Evolutionary conservation across 441 rosid genomes (phyloP), one percentile per base, ranked within the genome.

Genomic region (Aleurites moluccanus): DNA sequence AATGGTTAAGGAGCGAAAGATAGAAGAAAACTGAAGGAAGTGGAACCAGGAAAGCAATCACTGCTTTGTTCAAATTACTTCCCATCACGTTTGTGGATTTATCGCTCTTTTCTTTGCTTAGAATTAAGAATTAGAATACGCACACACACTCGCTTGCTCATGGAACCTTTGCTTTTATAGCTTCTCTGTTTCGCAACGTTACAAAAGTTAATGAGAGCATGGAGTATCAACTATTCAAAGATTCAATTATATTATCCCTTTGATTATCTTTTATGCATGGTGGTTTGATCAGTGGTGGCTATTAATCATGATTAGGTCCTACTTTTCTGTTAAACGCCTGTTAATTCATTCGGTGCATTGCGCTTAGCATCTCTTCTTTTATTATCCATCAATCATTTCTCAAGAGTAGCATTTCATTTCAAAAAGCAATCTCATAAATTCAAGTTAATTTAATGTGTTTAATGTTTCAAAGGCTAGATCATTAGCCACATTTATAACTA

Each of bases 1-100:
- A 64, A 20, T 73, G 81, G 70, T 78, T 80, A 59, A 95, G 90
- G 75, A 95, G 92, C 10, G 81, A 81, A 70, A 88, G 75, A 78
- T 86, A 89, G 82, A 93, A 87, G 71, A 91, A 33, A 38, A 93
- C 75, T 40, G 95, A 95, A 66, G 98, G 99, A 69, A 91, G 83
- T 13, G 99, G 93, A 71, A 82, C 93, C 20, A 91, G 85, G 69
- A 88, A 75, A 75, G 98, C 90, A 4, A 92, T 55, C 50, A 86
- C 75, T 23, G 90, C 92, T 78, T 87, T 90, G 78, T 84, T 83
- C 74, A 89, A 47, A 77, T 88, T 89, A 42, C 89, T 74, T 61
- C 82, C 80, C 97, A 91, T 89, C 2, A 20, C 6, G 65, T 0
- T 5, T 1, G 16, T 45, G 21, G 23, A 18, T 6, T 16, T 20